These are phyloP conservation scores for Gliomastix tumulicola DNA, from an alignment of 2,329 filamentous ascomycete genomes.

Conservation along the genomic window DNA sequence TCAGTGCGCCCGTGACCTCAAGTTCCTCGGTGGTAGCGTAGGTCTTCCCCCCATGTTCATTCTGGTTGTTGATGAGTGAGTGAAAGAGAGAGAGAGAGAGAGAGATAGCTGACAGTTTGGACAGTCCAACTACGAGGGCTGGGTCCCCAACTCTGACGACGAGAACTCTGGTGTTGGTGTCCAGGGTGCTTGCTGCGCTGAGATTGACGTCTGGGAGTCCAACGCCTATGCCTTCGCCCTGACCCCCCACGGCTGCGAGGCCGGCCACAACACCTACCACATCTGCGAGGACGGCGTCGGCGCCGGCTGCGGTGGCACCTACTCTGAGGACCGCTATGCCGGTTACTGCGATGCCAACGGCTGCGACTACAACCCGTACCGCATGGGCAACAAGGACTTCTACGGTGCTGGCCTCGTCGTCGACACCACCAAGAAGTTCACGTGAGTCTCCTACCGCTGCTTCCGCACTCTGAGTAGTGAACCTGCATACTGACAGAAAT, in stretches of 20 bases:
- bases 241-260: constrained; percentile 13
- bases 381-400: constrained; percentile 52
- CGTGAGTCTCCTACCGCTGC: constrained; percentile 13
- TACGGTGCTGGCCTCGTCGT: constrained; percentile 53
- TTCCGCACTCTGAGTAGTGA: not conserved
- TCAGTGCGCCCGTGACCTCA: constrained; percentile 37
- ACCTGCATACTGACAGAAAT: not conserved
- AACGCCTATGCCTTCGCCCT: constrained; percentile 14
- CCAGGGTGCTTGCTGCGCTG: constrained; percentile 14
- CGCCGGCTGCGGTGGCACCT: constrained; percentile 39
- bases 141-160: constrained; percentile 11
- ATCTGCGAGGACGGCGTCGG: constrained; percentile 13
- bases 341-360: constrained; percentile 58
- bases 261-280: constrained; percentile 23
- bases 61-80: too few species aligned
- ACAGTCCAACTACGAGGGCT: constrained; percentile 14
- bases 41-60: too few species aligned
- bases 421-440: constrained; percentile 50
- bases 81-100: too few species aligned
- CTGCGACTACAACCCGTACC: constrained; percentile 61
- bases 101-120: constrained; percentile 16
- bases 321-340: constrained; percentile 40
- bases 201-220: constrained; percentile 17
- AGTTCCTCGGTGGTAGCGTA: constrained; percentile 38
- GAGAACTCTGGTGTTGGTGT: constrained; percentile 11